phyloP scores from a whole-genome alignment of 2,329 filamentous ascomycete genomes.

The Coniochaeta sp. region DNA sequence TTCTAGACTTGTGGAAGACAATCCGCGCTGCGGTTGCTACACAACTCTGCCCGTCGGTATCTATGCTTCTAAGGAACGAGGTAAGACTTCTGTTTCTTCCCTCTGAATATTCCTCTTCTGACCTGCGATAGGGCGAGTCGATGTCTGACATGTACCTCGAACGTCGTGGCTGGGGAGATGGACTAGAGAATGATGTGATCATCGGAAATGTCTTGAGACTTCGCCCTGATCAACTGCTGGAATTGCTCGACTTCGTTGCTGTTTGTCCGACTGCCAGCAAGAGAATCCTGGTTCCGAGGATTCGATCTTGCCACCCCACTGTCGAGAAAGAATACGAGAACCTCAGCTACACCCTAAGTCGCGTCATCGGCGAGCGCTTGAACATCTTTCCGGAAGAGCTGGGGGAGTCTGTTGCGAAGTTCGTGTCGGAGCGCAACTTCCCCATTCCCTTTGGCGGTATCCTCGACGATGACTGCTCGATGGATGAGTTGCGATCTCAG shows the following conservation, averaged over 20 bases:
- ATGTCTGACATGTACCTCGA: slow-evolving; percentile 14
- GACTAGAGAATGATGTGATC: slow-evolving; percentile 18
- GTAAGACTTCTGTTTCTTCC: slow-evolving; percentile 19
- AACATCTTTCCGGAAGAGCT: background rate
- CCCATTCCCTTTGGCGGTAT: slow-evolving; percentile 4
- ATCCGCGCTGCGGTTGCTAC: slow-evolving; percentile 35
- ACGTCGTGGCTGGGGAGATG: slow-evolving; percentile 20
- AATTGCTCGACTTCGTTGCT: slow-evolving; percentile 38
- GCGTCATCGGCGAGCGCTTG: slow-evolving; percentile 13
- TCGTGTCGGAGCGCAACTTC: slow-evolving; percentile 7
- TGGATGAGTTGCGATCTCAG: background rate
- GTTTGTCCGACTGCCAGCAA: slow-evolving; percentile 28
- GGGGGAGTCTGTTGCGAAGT: background rate
- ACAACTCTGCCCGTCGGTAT: slow-evolving; percentile 37
- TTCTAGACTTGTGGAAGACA: slow-evolving; percentile 36
- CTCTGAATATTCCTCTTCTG: background rate
- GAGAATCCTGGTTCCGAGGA: slow-evolving; percentile 32
- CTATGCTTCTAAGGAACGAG: slow-evolving; percentile 23
- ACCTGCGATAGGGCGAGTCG: slow-evolving; percentile 10
- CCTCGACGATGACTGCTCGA: slow-evolving; percentile 1
- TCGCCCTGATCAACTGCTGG: slow-evolving; percentile 38
- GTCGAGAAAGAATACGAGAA: slow-evolving; percentile 39
- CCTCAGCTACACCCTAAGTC: slow-evolving; percentile 17
- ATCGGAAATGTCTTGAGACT: slow-evolving; percentile 38
- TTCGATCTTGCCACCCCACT: slow-evolving; percentile 29